Base-by-base conservation (phyloP, 768 basidiomycete genomes). In the Dentipellis sp. region DNA sequence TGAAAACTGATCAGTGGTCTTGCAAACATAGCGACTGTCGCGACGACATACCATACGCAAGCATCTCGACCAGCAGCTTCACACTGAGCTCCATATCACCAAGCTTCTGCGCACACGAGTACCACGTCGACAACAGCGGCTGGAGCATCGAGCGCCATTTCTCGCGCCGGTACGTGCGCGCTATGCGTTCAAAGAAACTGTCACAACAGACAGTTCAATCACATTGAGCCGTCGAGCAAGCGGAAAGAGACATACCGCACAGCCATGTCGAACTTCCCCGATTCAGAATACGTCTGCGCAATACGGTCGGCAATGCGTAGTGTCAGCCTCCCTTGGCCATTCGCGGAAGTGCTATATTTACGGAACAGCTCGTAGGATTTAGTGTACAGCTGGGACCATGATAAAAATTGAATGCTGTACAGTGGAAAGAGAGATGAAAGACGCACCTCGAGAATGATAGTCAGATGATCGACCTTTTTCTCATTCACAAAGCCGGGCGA, bases 281-380 rank as follows among this genome's bases (percentile, higher is more conserved):
- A 82, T 12, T 84, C 77, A 58, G 82, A 80, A 66, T 98, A 94
- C 3, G 88, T 88, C 58, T 88, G 81, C 0, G 93, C 95, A 54
- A 99, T 97, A 35, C 86, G 82, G 67, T 81, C 88, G 3, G 94
- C 95, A 52, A 99, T 87, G 78, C 84, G 91, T n/a, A 95, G 72
- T 0, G 91, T 92, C 59, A 93, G 71, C 10, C 94, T 82, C 2
- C 83, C 82, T 61, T 89, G 90, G n/a, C 77, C 79, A 17, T 77
- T 73, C 50, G 50, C 52, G 21, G 71, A 64, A 1, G 79, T 69
- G 45, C 72, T 75, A 64, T 89, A 80, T 62, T 82, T 86, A 72
- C 95, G 97, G 75, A 97, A 92, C 10, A 93, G 68, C 62, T 95
- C 91, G 69, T 99, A 98, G 1, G 97, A 78, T 65, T 94, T 93